A percentile compares a stretch with the other conserved stretches of the same genome.
phyloP scores from a whole-genome alignment of 768 basidiomycete species.

The Lentinula edodes region DNA sequence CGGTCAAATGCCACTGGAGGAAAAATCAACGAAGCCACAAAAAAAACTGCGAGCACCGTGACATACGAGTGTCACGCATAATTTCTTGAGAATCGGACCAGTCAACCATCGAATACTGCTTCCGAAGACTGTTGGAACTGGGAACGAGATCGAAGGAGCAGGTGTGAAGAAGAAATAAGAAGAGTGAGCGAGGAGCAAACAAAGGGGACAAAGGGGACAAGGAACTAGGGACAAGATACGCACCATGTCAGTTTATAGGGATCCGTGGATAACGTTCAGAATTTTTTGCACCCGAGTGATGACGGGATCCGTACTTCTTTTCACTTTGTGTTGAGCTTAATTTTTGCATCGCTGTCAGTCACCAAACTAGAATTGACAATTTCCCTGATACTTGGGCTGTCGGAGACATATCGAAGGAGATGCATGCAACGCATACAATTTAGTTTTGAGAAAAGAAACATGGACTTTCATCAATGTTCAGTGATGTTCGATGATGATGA shows the following conservation, averaged over 20 bases:
- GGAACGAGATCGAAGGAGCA: background rate
- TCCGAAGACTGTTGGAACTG: background rate
- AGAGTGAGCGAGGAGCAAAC: background rate
- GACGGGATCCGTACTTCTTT: conserved; percentile 3
- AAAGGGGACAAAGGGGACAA: background rate
- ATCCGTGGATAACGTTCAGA: background rate
- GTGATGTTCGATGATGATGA: background rate
- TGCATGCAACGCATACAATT: background rate
- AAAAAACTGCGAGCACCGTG: background rate
- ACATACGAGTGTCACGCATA: conserved; percentile 33
- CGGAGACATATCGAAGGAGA: background rate
- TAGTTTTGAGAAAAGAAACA: background rate
- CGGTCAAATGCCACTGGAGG: conserved; percentile 50
- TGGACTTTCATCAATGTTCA: background rate
- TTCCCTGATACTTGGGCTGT: background rate
- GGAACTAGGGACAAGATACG: background rate
- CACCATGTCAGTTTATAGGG: background rate
- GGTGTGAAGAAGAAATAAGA: background rate
- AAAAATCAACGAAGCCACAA: background rate
- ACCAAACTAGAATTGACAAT: background rate
- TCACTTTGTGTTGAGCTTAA: conserved; percentile 1
- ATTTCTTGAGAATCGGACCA: conserved; percentile 45
- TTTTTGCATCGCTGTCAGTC: background rate
- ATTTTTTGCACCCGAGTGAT: background rate
- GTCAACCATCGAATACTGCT: conserved; percentile 32